phyloP scores from a whole-genome alignment of 495 filamentous ascomycete species.

The Trichoderma virens region DNA sequence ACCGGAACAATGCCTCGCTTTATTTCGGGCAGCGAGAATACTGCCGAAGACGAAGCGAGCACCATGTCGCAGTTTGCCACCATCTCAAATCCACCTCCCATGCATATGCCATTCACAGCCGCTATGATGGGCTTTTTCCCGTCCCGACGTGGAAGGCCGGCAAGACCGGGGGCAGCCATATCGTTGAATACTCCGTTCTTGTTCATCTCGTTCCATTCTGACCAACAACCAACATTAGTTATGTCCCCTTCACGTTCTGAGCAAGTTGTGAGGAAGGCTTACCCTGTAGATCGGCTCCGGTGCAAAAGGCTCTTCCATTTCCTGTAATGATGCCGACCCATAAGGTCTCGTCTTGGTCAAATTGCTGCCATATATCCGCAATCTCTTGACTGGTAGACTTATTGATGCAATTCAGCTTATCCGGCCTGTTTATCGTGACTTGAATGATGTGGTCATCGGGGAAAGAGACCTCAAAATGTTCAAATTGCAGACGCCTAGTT shows the following conservation, averaged over 20 bases:
- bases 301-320: slow-evolving; percentile 48
- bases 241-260: too few species aligned
- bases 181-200: slow-evolving; percentile 25
- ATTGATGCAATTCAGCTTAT: slow-evolving; percentile 42
- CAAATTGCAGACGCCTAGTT: too few species aligned
- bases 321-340: slow-evolving; percentile 47
- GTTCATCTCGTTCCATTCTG: slow-evolving; percentile 20
- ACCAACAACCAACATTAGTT: not conserved
- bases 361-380: slow-evolving; percentile 36
- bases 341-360: slow-evolving; percentile 40
- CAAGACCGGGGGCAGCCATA: slow-evolving; percentile 44
- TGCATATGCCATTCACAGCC: slow-evolving; percentile 67
- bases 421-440: slow-evolving; percentile 32
- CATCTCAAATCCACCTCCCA: slow-evolving; percentile 72
- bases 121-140: slow-evolving; percentile 62
- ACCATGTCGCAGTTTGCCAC: slow-evolving; percentile 63
- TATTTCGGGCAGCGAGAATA: slow-evolving; percentile 60
- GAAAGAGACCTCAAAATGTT: slow-evolving; percentile 17
- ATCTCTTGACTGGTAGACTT: slow-evolving; percentile 37
- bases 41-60: slow-evolving; percentile 45
- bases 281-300: slow-evolving; percentile 50
- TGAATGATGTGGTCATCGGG: slow-evolving; percentile 21
- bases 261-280: too few species aligned
- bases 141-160: slow-evolving; percentile 43
- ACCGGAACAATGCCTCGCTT: slow-evolving; percentile 62